Evolutionary conservation across 805 yeast genomes (phyloP), one percentile per base, ranked within the genome.

Genomic region (Barnettozyma siamensis): DNA sequence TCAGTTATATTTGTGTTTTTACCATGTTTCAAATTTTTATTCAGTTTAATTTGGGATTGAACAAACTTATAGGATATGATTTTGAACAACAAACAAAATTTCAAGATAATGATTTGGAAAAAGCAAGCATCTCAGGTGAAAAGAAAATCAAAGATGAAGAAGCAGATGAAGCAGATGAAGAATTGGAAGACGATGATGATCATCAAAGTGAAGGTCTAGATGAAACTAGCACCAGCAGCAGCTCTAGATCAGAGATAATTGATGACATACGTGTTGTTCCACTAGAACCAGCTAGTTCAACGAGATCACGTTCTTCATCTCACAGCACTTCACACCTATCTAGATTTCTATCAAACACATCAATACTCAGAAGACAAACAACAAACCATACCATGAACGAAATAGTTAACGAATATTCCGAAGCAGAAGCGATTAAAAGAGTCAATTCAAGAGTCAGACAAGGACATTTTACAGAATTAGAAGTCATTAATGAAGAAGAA

Each of bases 1-100:
- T 83, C 20, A 93, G 96, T 1, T 86, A 83, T 60, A 82, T 85
- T 17, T 82, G 88, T 53, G 80, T 88, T 27, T 84, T 83, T 51
- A 67, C 82, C 34, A 82, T 87, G 3, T 70, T 82, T 27, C 83
- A 61, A 64, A 78, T 42, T 59, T 80, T 32, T 65, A 72, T 55
- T 75, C 86, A 55, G 15, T 88, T 88, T 64, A 83, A 85, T 52
- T 58, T 83, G 30, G 96, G 96, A 9, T 78, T 86, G 2, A 82
- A 79, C 53, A 69, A 78, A 48, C 63, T 88, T 41, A 70, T 88
- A 19, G 84, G 78, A 42, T 67, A 72, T 62, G 97, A 88, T 59
- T 83, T 46, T 26, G 35, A 42, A 15, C 36, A 42, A 32, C 50
- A 51, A 33, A 34, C 27, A 29, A 39, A 40, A 30, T 28, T 13